phyloP scores from a whole-genome alignment of 2,329 filamentous ascomycete species.

The Purpureocillium takamizusanense region DNA sequence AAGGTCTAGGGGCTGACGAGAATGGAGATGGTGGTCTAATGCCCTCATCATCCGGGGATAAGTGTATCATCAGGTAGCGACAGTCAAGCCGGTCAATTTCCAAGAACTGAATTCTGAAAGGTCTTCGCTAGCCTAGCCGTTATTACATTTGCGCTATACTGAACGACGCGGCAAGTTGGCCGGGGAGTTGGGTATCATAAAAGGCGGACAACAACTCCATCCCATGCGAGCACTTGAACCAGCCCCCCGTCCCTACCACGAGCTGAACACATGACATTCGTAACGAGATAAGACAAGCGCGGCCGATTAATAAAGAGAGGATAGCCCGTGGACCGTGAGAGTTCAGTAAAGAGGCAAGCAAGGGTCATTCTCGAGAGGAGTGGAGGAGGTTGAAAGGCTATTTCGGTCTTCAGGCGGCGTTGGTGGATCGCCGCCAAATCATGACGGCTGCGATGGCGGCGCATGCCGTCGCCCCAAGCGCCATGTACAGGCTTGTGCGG shows the following conservation, averaged over 20 bases:
- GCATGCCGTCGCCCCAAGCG: conserved; percentile 63
- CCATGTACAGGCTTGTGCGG: conserved; percentile 77
- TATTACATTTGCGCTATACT: too few relatives aligned
- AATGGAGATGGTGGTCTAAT: background rate
- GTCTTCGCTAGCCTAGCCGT: too few relatives aligned
- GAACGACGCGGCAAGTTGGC: background rate
- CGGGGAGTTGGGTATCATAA: conserved; percentile 22
- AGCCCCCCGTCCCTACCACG: background rate
- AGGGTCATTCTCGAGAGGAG: background rate
- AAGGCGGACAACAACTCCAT: conserved; percentile 13
- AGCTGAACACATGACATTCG: background rate
- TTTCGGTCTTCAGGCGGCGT: conserved; percentile 22
- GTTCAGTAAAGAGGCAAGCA: background rate
- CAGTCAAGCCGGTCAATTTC: too few relatives aligned
- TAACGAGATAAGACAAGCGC: too few relatives aligned
- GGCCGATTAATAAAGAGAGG: conserved; percentile 2
- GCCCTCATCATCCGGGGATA: background rate
- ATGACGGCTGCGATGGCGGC: conserved; percentile 54
- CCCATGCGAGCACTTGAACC: conserved; percentile 7
- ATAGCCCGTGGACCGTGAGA: too few relatives aligned
- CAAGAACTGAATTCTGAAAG: too few relatives aligned
- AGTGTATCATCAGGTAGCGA: too few relatives aligned
- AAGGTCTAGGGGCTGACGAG: conserved; percentile 55
- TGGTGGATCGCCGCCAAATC: conserved; percentile 54
- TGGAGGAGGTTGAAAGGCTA: background rate